phyloP scores from a whole-genome alignment of 176 grass and related monocot genomes.

The Elaeis guineensis region DNA sequence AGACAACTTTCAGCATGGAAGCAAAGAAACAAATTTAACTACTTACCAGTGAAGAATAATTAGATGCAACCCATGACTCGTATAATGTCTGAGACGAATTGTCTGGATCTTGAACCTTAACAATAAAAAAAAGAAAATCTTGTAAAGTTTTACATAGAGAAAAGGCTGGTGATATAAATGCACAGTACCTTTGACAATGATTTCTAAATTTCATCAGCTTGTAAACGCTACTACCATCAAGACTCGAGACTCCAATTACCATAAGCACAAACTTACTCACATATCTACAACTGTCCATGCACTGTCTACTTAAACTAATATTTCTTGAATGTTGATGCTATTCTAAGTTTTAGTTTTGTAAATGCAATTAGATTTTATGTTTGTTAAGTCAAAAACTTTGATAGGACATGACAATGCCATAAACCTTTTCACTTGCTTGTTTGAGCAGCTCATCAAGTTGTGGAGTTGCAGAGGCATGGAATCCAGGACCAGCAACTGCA shows the following conservation, averaged over 20 bases:
- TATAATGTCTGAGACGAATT: conserved; percentile 70
- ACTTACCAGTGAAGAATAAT: conserved; percentile 41
- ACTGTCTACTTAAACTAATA: no score
- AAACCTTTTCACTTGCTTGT: conserved; percentile 64
- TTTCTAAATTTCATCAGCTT: no score
- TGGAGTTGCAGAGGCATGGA: conserved; percentile 46
- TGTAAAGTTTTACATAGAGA: background rate
- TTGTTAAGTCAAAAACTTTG: no score
- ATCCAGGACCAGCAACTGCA: conserved; percentile 42
- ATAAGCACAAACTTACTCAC: no score
- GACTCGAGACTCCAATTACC: no score
- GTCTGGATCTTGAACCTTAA: conserved; percentile 88
- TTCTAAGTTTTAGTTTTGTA: no score
- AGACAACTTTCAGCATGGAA: background rate
- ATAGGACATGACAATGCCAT: background rate
- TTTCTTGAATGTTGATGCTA: no score
- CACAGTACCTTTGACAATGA: no score
- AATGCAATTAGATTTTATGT: no score
- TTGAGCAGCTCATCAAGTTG: conserved; percentile 72
- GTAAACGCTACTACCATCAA: no score
- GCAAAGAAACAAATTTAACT: conserved; percentile 5
- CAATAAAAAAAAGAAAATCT: conserved; percentile 1
- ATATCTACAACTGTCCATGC: no score
- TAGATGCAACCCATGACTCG: conserved; percentile 49
- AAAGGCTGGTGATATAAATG: no score